phyloP scores from a whole-genome alignment of 2,329 filamentous ascomycete species.

The Aspergillus jensenii region DNA sequence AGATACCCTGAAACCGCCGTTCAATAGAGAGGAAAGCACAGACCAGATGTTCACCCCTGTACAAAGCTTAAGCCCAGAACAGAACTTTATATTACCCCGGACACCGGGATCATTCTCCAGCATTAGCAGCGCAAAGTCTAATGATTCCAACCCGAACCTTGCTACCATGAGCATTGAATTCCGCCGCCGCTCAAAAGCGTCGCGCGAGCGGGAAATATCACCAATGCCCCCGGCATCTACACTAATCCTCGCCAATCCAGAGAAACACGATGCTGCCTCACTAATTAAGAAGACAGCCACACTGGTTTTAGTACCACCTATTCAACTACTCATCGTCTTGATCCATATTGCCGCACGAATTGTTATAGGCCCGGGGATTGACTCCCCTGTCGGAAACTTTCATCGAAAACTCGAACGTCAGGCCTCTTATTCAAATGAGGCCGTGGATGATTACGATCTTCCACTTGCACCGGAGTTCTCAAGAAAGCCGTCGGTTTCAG shows the following conservation, averaged over 20 bases:
- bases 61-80: conserved; percentile 8
- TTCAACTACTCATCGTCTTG: conserved; percentile 75
- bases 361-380: conserved; percentile 41
- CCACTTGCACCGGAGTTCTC: conserved; percentile 33
- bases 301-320: conserved; percentile 76
- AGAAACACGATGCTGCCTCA: conserved; percentile 58
- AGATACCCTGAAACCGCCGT: conserved; percentile 15
- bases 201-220: conserved; percentile 59
- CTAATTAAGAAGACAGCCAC: conserved; percentile 76
- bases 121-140: conserved; percentile 24
- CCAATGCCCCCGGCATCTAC: conserved; percentile 69
- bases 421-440: conserved; percentile 19
- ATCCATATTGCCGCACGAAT: conserved; percentile 78
- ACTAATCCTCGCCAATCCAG: conserved; percentile 53
- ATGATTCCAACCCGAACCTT: conserved; percentile 24
- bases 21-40: conserved; percentile 9
- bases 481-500: conserved; percentile 20
- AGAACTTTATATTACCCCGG: background rate
- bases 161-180: conserved; percentile 36
- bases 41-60: conserved; percentile 1
- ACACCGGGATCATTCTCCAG: conserved; percentile 4
- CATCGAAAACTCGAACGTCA: conserved; percentile 19
- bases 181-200: conserved; percentile 57
- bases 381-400: conserved; percentile 19
- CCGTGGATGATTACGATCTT: conserved; percentile 41